Conservation (phyloP, 345 rosid species). For the Hibiscus trionum region DNA sequence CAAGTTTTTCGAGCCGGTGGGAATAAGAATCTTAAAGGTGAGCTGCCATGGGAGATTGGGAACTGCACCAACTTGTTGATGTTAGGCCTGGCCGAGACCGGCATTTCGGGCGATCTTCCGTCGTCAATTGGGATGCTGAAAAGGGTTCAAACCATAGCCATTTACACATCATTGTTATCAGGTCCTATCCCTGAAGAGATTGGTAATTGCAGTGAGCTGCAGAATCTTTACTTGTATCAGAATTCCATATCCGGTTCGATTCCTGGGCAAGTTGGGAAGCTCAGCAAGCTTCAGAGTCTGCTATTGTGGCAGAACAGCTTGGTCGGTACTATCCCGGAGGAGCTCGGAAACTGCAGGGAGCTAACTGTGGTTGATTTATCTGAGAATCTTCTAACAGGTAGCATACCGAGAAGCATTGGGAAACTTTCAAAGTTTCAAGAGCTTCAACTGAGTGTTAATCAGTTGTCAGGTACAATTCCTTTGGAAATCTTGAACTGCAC, state of each 20-base stretch:
- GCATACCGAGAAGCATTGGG: conserved; percentile 72
- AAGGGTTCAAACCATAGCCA: conserved; percentile 63
- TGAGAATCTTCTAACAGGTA: conserved; percentile 66
- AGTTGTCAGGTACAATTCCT: conserved; percentile 70
- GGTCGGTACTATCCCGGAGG: conserved; percentile 71
- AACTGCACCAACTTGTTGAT: conserved; percentile 69
- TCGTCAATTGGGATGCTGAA: conserved; percentile 64
- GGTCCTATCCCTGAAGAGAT: conserved; percentile 77
- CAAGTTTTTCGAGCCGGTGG: conserved; percentile 76
- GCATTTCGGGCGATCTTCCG: conserved; percentile 80
- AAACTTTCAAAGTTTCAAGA: conserved; percentile 67
- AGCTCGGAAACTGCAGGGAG: conserved; percentile 61
- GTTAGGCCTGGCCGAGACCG: conserved; percentile 86
- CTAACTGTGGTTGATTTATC: conserved; percentile 71
- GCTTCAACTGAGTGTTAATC: conserved; percentile 87
- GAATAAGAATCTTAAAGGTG: conserved; percentile 76
- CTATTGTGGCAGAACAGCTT: conserved; percentile 90
- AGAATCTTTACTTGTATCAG: conserved; percentile 79
- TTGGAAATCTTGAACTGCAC: conserved; percentile 58
- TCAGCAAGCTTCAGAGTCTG: conserved; percentile 68
- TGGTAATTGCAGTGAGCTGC: conserved; percentile 72
- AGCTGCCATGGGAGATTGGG: conserved; percentile 86
- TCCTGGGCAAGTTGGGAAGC: conserved; percentile 56
- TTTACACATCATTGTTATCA: conserved; percentile 67
- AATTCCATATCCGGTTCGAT: conserved; percentile 77